Percentiles rank a stretch among this genome's conserved stretches.
These are phyloP conservation scores for Nectriaceae sp. DNA, from an alignment of 2,329 filamentous ascomycete species.

Conservation along the genomic window DNA sequence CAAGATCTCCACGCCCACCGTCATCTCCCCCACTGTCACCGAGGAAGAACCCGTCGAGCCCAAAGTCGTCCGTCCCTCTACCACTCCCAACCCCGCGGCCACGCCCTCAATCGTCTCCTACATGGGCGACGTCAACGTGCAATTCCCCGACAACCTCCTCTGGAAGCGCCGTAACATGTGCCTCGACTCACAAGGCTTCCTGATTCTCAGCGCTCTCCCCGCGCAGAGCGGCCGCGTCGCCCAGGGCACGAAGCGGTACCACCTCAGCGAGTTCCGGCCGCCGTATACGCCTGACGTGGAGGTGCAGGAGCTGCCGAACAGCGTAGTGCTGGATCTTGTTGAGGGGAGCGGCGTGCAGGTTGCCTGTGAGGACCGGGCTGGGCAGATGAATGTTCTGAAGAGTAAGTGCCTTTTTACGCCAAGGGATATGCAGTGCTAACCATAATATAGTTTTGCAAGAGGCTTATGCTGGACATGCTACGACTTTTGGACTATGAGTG, in stretches of 20 bases:
- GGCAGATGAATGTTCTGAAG: constrained; percentile 56
- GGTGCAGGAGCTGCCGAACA: constrained; percentile 89
- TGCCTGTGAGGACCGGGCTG: constrained; percentile 62
- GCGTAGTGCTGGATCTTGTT: constrained; percentile 63
- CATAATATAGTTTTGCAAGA: constrained; percentile 34
- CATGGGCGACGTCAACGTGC: constrained; percentile 90
- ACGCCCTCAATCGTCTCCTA: constrained; percentile 58
- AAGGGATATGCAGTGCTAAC: constrained; percentile 1
- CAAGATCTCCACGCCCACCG: constrained; percentile 46
- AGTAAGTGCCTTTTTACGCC: constrained; percentile 44
- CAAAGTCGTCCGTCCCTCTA: constrained; percentile 30
- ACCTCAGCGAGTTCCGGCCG: constrained; percentile 78
- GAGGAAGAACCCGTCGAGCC: constrained; percentile 45
- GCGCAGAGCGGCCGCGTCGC: constrained; percentile 53
- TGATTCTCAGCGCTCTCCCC: constrained; percentile 70
- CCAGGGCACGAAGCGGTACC: constrained; percentile 70
- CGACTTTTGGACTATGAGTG: constrained; percentile 33
- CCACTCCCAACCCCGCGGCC: constrained; percentile 7
- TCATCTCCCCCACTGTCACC: constrained; percentile 51
- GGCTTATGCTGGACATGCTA: constrained; percentile 36
- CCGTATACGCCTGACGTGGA: constrained; percentile 89
- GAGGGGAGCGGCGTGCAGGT: constrained; percentile 64
- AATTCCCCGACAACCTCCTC: constrained; percentile 92
- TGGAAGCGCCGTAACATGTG: constrained; percentile 94
- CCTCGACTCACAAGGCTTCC: constrained; percentile 79